A percentile compares a stretch with the other conserved stretches of the same genome.
Conservation (phyloP, 371 early-diverging fungal species). For the Mortierella sp. region DNA sequence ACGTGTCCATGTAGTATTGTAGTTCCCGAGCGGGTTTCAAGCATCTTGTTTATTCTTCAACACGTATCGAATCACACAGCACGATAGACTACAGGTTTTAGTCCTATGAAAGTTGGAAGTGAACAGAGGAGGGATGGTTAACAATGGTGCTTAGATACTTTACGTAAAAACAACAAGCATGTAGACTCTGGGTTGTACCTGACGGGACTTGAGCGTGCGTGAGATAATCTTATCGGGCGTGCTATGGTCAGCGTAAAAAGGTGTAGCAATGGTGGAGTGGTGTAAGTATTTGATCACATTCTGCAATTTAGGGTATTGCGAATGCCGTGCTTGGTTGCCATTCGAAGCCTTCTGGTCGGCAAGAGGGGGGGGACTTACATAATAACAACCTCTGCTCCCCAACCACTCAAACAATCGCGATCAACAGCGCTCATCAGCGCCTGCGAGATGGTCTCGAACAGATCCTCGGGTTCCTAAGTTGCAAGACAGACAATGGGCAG, state of each 20-base stretch:
- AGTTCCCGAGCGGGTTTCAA: too few species aligned
- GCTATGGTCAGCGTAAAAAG: constrained; percentile 50
- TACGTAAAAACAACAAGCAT: too few species aligned
- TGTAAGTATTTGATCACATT: background rate
- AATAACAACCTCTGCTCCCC: constrained; percentile 98
- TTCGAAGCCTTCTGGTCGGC: too few species aligned
- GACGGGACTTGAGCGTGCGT: constrained; percentile 87
- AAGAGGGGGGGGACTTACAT: constrained; percentile 69
- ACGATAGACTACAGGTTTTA: too few species aligned
- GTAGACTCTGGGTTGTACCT: constrained; percentile 62
- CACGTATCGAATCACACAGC: too few species aligned
- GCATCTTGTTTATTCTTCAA: too few species aligned
- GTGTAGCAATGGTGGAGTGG: background rate
- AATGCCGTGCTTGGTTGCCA: too few species aligned
- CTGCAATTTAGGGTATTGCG: too few species aligned
- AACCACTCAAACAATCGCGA: constrained; percentile 98
- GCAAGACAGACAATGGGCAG: background rate
- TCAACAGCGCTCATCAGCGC: constrained; percentile 97
- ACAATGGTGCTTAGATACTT: too few species aligned
- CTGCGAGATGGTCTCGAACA: constrained; percentile 98
- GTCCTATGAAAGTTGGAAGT: too few species aligned
- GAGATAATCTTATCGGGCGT: constrained; percentile 89
- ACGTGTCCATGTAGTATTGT: too few species aligned
- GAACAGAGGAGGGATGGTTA: too few species aligned
- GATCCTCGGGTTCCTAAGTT: constrained; percentile 91